Base-by-base conservation (phyloP, 768 basidiomycete species). In the Paxillus rubicundulus region DNA sequence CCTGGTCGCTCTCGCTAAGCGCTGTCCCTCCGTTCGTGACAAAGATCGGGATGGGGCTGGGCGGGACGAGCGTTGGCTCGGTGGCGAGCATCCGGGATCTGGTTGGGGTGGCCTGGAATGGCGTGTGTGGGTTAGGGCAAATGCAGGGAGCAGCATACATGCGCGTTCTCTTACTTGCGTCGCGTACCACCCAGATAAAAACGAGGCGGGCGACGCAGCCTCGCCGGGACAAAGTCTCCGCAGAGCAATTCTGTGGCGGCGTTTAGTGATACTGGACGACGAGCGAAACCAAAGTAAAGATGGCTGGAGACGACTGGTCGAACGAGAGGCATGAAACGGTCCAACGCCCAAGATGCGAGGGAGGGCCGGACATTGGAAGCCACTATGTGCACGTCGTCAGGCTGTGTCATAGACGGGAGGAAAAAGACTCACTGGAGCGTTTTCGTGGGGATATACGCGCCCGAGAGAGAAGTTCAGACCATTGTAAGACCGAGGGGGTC, bases 141-240 rank as follows among this genome's bases (percentile, higher is more conserved):
- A 0, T 20, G 12, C 30, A 52, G 28, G 30, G 42, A 12, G 10
- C 24, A 7, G 36, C 21, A 16, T 16, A n/a, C 16, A 33, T 3
- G 14, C 24, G 1, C n/a, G 1, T 32, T 9, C 54, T 58, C 61
- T 60, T 57, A 81, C 81, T 70, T 27, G 70, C 61, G 47, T 80
- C 75, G 24, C 80, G 75, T 21, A 81, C 67, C 1, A 71, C 66
- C 81, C 81, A 82, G 10, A 82, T 70, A 54, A 82, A 85, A 79
- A 57, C 72, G 73, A 16, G 74, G 64, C 24, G 77, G 75, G 18
- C 77, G 73, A 33, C 61, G 59, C 28, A 82, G 59, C 14, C 72
- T 70, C 13, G 85, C 62, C 16, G 77, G 78, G 20, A 85, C 59
- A 58, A 80, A 74, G 52, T 70, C 70, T 3, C 72, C 72, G 5